Evolutionary conservation across 441 rosid genomes (phyloP), one percentile per base, ranked within the genome.

Genomic region (Croton laevigatus): DNA sequence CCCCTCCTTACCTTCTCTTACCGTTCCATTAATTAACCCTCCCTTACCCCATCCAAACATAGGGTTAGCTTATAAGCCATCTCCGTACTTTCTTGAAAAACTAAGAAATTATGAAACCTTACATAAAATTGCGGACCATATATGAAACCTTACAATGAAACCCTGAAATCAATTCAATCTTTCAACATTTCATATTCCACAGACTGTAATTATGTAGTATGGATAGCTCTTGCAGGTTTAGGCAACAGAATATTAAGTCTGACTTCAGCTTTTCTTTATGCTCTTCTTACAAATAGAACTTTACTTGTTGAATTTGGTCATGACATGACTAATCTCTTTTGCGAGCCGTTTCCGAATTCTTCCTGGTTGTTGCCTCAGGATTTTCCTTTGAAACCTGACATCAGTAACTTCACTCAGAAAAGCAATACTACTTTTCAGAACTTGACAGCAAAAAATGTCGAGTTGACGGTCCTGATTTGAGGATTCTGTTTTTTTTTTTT

Each of bases 171-270:
- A 20, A 79, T 79, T 13, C 51, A 69, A 38, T 75, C 20, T 37
- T 65, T 58, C 23, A 73, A 74, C 32, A 8, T 52, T 5, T 55
- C 51, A 14, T 72, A 66, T 7, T 20, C 76, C 5, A 9, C 23
- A 46, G 83, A 69, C 40, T 87, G 86, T 52, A 83, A 72, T 40
- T 85, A 85, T 71, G 60, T 83, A 53, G 80, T 87, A 17, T 87
- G 84, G 78, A 7, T 70, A 32, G 79, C 88, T 32, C 71, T 71
- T 34, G 81, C 80, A 13, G 97, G 97, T 6, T 55, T 92, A 19
- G 97, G 96, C 65, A 90, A 92, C 76, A 79, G 93, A 76, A 85
- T 92, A 63, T 34, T 90, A 13, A 82, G 87, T 44, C 76, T 88
- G 65, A 83, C 85, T 65, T 88, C 97, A 2, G 75, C 89, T 42